Percentiles rank a stretch among this genome's conserved stretches.
These are phyloP conservation scores for Sphagnum magellanicum DNA, from an alignment of 228 moss, liverwort and hornwort species.

Conservation along the genomic window DNA sequence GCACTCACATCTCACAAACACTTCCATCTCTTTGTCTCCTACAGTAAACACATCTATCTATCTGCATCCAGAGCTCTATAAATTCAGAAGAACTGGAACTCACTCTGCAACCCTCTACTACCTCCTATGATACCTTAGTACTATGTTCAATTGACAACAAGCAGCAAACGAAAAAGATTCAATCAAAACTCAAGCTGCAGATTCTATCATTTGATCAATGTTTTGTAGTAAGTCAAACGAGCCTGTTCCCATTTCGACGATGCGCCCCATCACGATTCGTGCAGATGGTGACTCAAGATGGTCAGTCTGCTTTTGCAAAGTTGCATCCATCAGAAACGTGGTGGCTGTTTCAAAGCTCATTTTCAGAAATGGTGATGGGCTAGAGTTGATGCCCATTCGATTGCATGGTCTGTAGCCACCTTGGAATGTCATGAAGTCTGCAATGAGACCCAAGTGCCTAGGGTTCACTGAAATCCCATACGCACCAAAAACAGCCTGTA, in stretches of 20 bases:
- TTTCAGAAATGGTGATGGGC: slow-evolving; percentile 84
- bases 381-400: slow-evolving; percentile 76
- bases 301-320: slow-evolving; percentile 77
- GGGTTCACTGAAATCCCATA: slow-evolving; percentile 91
- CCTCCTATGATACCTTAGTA: too few species aligned
- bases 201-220: slow-evolving; percentile 24
- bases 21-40: too few species aligned
- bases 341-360: slow-evolving; percentile 99
- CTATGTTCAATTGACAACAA: too few species aligned
- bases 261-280: slow-evolving; percentile 83
- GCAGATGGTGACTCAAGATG: slow-evolving; percentile 85
- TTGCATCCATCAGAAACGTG: slow-evolving; percentile 87
- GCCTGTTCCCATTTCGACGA: slow-evolving; percentile 93
- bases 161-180: too few species aligned
- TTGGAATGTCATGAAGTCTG: slow-evolving; percentile 94
- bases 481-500: slow-evolving; percentile 76
- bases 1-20: too few species aligned
- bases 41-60: too few species aligned
- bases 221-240: slow-evolving; percentile 84
- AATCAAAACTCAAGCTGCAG: too few species aligned
- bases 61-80: too few species aligned
- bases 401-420: slow-evolving; percentile 92
- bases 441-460: slow-evolving; percentile 78
- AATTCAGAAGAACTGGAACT: too few species aligned
- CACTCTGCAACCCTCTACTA: too few species aligned